These are phyloP conservation scores for Phaffia rhodozyma DNA, from an alignment of 1,284 basidiomycete genomes.

Conservation along the genomic window DNA sequence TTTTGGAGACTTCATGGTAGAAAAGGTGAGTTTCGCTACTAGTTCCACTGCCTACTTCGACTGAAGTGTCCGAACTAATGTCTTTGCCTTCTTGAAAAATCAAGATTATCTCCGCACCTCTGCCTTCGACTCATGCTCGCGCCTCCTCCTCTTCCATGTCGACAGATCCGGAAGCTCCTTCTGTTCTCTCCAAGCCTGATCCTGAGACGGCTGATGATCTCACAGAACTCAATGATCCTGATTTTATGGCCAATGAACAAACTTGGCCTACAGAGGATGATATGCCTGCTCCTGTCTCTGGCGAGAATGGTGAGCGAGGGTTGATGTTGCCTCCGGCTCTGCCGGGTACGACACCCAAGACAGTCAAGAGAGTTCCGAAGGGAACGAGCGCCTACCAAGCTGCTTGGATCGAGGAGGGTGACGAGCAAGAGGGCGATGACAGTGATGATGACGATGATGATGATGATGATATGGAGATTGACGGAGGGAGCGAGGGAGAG, in stretches of 20 bases:
- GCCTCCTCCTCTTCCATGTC: conserved; percentile 24
- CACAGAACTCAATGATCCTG: conserved; percentile 73
- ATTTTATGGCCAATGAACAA: conserved; percentile 85
- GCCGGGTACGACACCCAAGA: conserved; percentile 55
- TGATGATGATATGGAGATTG: conserved; percentile 28
- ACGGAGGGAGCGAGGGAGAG: conserved; percentile 26
- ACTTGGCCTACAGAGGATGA: conserved; percentile 99
- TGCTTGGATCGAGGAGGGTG: conserved; percentile 79
- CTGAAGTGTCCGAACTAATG: not conserved
- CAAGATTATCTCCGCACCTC: conserved; percentile 52
- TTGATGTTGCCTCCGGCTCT: conserved; percentile 49
- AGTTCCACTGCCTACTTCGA: not conserved
- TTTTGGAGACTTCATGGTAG: conserved; percentile 76
- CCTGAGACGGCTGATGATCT: conserved; percentile 71
- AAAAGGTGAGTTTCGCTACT: conserved; percentile 46
- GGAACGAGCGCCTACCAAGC: conserved; percentile 90
- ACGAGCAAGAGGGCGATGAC: conserved; percentile 43
- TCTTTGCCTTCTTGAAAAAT: not conserved
- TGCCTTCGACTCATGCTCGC: conserved; percentile 34
- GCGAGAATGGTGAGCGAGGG: conserved; percentile 30
- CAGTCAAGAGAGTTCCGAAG: conserved; percentile 67
- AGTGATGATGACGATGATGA: conserved; percentile 40
- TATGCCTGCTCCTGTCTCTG: conserved; percentile 46
- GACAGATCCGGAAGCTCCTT: conserved; percentile 19
- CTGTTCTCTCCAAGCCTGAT: conserved; percentile 26